phyloP scores from a whole-genome alignment of 1,284 basidiomycete species.

The Rhodotorula sp. region DNA sequence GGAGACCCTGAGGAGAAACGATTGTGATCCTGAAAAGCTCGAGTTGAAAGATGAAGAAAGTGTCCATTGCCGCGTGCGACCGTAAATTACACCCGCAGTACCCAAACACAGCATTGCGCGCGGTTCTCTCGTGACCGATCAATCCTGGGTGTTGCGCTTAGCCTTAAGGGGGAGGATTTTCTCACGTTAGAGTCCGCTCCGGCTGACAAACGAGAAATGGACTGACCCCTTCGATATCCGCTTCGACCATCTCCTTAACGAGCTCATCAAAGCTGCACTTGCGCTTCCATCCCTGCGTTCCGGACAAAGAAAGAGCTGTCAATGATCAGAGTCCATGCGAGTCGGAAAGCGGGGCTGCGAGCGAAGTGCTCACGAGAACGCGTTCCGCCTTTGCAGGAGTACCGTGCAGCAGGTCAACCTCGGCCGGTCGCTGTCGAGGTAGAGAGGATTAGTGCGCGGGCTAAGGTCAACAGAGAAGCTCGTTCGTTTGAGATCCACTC shows the following conservation, averaged over 20 bases:
- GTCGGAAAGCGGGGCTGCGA: background rate
- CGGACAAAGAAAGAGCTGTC: too few relatives aligned
- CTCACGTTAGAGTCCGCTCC: background rate
- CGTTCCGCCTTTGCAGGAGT: slow-evolving; percentile 80
- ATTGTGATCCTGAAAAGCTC: too few relatives aligned
- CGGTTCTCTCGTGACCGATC: background rate
- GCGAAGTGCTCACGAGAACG: slow-evolving; percentile 54
- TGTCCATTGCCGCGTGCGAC: too few relatives aligned
- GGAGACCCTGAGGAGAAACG: too few relatives aligned
- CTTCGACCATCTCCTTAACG: slow-evolving; percentile 81
- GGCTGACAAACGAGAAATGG: too few relatives aligned
- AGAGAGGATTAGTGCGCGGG: background rate
- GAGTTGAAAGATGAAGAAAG: too few relatives aligned
- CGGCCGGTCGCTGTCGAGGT: slow-evolving; percentile 58
- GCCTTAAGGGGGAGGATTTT: slow-evolving; percentile 12
- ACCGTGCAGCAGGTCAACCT: slow-evolving; percentile 84
- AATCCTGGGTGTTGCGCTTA: slow-evolving; percentile 37
- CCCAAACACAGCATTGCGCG: too few relatives aligned
- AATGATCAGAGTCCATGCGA: background rate
- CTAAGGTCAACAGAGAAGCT: background rate
- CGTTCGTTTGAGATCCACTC: slow-evolving; percentile 44
- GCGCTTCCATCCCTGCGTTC: slow-evolving; percentile 67
- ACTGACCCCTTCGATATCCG: slow-evolving; percentile 57
- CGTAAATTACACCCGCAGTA: too few relatives aligned
- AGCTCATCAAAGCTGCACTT: slow-evolving; percentile 73